Base-by-base conservation (phyloP, 768 basidiomycete genomes). In the Russula dissimulans region DNA sequence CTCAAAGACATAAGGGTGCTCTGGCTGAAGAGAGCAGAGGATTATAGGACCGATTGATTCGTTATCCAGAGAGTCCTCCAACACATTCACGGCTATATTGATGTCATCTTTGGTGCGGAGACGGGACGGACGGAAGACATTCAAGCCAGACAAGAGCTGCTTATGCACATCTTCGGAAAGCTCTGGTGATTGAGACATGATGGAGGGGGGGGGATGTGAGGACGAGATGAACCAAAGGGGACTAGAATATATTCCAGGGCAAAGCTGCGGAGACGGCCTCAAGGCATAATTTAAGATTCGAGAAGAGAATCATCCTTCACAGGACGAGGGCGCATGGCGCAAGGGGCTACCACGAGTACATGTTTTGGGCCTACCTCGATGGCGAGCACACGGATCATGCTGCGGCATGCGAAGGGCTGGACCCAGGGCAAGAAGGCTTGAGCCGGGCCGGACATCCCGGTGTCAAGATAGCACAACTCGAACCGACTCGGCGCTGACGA, bases 251-350 rank as follows among this genome's bases (percentile, higher is more conserved):
- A 41, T 17, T 22, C 14, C 17, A 15, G 36, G 5, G 4, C n/a
- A 29, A 18, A 34, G 36, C 59, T 57, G 60, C 56, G 60, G 50
- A 57, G 44, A 47, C 32, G 36, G 49, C 60, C 60, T 51, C 55
- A 44, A 57, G 49, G 53, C 15, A 0, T 5, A 14, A n/a, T 2
- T 1, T 22, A 42, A 8, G 15, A 4, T 43, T 34, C 18, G 10
- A 54, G 45, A 26, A 26, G 46, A 57, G 29, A 36, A 5, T 10
- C 34, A 36, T 26, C 22, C 22, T 26, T 26, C 22, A 26, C 22
- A 26, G 22, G 22, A 26, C 22, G 22, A 26, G 22, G 22, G 43
- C 47, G 47, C 29, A 31, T 2, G 44, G 17, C 56, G 56, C 22
- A 54, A 7, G 14, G 32, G n/a, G 34, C 14, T 62, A 29, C 61